Conservation (phyloP, 352 stramenopile genomes). For the Globisporangium radiosum region DNA sequence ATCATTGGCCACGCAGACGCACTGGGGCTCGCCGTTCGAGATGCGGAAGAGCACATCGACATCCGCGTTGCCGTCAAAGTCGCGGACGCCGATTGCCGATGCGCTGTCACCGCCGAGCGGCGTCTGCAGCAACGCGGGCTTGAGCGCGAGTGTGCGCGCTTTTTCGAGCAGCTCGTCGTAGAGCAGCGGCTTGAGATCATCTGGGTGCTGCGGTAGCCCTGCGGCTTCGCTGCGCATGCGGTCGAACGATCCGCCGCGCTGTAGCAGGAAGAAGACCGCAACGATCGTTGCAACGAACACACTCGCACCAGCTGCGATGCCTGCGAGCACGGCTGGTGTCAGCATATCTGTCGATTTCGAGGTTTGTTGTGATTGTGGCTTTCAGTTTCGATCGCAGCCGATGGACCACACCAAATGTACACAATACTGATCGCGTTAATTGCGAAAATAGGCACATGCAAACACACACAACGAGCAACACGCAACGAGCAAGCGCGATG, state of each 20-base stretch:
- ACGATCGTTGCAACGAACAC: slow-evolving; percentile 83
- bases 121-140: slow-evolving; percentile 27
- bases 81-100: slow-evolving; percentile 33
- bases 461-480: neutral
- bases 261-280: slow-evolving; percentile 79
- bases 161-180: slow-evolving; percentile 83
- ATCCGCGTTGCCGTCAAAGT: slow-evolving; percentile 32
- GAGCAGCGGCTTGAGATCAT: slow-evolving; percentile 74
- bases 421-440: neutral
- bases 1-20: slow-evolving; percentile 5
- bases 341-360: slow-evolving; percentile 28
- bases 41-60: slow-evolving; percentile 28
- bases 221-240: slow-evolving; percentile 77
- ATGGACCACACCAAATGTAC: too few species aligned
- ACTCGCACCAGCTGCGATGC: slow-evolving; percentile 72
- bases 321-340: slow-evolving; percentile 44
- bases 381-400: neutral
- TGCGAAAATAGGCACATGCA: neutral
- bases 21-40: slow-evolving; percentile 41
- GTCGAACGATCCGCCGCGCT: slow-evolving; percentile 82
- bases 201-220: slow-evolving; percentile 46
- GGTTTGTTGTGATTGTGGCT: slow-evolving; percentile 3
- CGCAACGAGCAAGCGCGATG: slow-evolving; percentile 25
- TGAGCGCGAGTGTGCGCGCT: slow-evolving; percentile 21
- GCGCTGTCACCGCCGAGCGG: slow-evolving; percentile 24